Evolutionary conservation across 306 rosid genomes (phyloP), one percentile per base, ranked within the genome.

Genomic region (Comarum palustre): DNA sequence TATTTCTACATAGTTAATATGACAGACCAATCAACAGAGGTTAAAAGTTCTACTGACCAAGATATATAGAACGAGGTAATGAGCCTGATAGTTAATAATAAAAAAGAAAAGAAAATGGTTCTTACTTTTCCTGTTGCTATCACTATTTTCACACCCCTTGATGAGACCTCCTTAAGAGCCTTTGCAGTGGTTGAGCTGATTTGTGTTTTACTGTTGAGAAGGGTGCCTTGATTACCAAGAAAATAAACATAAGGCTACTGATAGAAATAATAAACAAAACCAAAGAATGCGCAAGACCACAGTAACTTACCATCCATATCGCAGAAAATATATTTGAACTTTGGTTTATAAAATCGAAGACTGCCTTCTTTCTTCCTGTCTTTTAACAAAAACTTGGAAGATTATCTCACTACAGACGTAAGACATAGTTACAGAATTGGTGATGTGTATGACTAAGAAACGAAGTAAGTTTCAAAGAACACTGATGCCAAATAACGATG

Each of bases 71-170:
- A 36, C 0, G 45, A 42, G 15, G 15, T 42, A 11, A 57, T 16
- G 42, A 50, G 71, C 66, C 66, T 47, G 50, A 77, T 45, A 69
- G 17, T 51, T 17, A 66, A 36, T 63, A 24, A 72, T 9, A 55
- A 41, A 17, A 64, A 78, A 74, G 29, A 51, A 79, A 76, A 24
- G 81, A 36, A 22, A 17, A 51, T 13, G 17, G 25, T n/a, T 73
- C 90, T 80, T 87, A 93, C 98, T 83, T 93, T 93, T 81, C 98
- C 98, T 1, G 98, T 93, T 79, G 98, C 98, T 71, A 93, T 88
- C 79, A 93, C 96, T 85, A 93, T 82, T 78, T 91, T 89, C 76
- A 91, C 92, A 77, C 98, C 98, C 86, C 94, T 94, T 55, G 85
- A 82, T 39, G 82, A 59, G 39, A 85, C 98, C 81, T 91, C 97